Base-by-base conservation (phyloP, 2,329 filamentous ascomycete species). In the Zymoseptoria tritici region DNA sequence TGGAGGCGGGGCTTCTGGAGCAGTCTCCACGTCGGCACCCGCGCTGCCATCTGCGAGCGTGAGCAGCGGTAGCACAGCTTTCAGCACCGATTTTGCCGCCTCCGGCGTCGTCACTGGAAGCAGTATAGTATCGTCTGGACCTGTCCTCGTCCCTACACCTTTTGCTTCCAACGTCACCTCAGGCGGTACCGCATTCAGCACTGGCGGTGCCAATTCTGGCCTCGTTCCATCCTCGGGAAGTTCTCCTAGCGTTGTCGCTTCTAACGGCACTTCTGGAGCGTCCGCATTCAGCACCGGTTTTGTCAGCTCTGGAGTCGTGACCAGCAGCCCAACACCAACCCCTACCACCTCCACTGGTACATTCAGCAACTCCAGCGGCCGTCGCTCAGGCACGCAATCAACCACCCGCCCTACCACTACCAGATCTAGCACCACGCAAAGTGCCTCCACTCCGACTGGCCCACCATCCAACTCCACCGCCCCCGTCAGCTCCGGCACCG, bases 81-180 rank as follows among this genome's bases (percentile, higher is more conserved):
- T 26, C 52, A 53, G 52, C 22, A 66, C 58, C 55, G 62, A 63
- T 29, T 62, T 54, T 49, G 57, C 63, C 11, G 57, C 55, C n/a
- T 67, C 65, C 9, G 66, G 67, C 4, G 56, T 13, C 9, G 58
- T 58, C 7, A 56, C 60, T n/a, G 62, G 62, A n/a, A 61, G 46
- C 21, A 58, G 56, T 26, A 63, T 64, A 20, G 62, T 56, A 11
- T 60, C 22, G 16, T 53, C 52, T 31, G 29, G 22, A n/a, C 53
- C 22, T 52, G 57, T 49, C 26, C 58, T 60, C 31, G 63, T 58
- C n/a, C 55, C 24, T 8, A 22, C 52, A n/a, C 54, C 62, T 13
- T 57, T 56, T 7, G n/a, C 36, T 46, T 42, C 51, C 11, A 57
- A 31, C 31, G 26, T 46, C 36, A 16, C 36, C 36, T 46, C 36